A percentile compares a stretch with the other conserved stretches of the same genome.
phyloP scores from a whole-genome alignment of 805 yeast species.

The Schizosaccharomyces osmophilus region DNA sequence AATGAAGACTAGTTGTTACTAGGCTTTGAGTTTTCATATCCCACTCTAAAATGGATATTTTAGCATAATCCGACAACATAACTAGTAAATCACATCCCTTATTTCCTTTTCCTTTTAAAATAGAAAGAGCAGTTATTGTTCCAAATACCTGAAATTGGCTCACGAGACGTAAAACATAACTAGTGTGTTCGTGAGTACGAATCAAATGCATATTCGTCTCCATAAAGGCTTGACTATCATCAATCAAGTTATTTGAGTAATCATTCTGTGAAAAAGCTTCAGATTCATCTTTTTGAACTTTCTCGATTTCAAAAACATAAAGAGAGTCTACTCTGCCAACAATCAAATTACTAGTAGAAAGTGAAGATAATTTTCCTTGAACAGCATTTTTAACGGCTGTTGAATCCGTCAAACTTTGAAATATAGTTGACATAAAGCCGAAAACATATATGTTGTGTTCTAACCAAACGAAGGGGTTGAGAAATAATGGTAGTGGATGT shows the following conservation, averaged over 20 bases:
- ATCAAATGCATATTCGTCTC: slow-evolving; percentile 6
- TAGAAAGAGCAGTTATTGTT: slow-evolving; percentile 30
- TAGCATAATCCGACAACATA: slow-evolving; percentile 49
- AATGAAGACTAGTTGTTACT: slow-evolving; percentile 61
- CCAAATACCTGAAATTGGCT: slow-evolving; percentile 58
- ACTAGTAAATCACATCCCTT: slow-evolving; percentile 31
- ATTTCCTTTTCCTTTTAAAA: slow-evolving; percentile 16
- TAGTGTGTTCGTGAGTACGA: slow-evolving; percentile 9
- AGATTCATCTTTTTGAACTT: slow-evolving; percentile 7
- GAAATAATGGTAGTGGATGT: not conserved
- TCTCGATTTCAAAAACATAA: slow-evolving; percentile 27
- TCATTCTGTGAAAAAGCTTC: slow-evolving; percentile 8
- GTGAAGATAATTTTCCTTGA: slow-evolving; percentile 14
- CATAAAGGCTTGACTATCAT: not conserved
- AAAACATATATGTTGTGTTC: not conserved
- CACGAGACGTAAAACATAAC: slow-evolving; percentile 18
- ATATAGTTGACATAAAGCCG: not conserved
- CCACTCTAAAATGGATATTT: slow-evolving; percentile 55
- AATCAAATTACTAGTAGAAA: slow-evolving; percentile 28
- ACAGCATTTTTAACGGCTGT: slow-evolving; percentile 6
- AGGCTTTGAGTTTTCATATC: slow-evolving; percentile 28
- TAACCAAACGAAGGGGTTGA: not conserved
- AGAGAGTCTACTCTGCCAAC: slow-evolving; percentile 41
- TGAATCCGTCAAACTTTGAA: slow-evolving; percentile 6
- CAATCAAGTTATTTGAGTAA: slow-evolving; percentile 10